Conservation (phyloP, 2,329 filamentous ascomycete species). For the Diaporthe sp. region DNA sequence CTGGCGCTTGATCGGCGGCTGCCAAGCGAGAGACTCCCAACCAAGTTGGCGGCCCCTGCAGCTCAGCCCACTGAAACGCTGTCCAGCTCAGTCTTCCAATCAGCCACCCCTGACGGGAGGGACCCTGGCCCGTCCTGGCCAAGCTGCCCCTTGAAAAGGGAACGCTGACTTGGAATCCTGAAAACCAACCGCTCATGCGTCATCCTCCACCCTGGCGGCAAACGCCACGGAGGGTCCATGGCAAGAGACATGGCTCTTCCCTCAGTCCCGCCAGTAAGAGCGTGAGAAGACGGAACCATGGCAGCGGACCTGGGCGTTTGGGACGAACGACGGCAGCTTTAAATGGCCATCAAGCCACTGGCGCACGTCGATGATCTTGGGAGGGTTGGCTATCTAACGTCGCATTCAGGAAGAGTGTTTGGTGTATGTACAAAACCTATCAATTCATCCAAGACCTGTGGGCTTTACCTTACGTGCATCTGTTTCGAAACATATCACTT, state of each 20-base stretch:
- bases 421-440: not conserved
- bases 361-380: slow-evolving; percentile 19
- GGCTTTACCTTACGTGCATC: not conserved
- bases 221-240: slow-evolving; percentile 24
- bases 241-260: not conserved
- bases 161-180: slow-evolving; percentile 32
- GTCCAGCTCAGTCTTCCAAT: slow-evolving; percentile 18
- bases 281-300: slow-evolving; percentile 25
- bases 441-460: not conserved
- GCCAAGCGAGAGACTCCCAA: slow-evolving; percentile 21
- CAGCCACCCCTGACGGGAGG: not conserved
- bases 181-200: slow-evolving; percentile 36
- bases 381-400: slow-evolving; percentile 16
- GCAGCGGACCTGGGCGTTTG: slow-evolving; percentile 19
- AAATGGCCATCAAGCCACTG: slow-evolving; percentile 33
- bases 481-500: slow-evolving; percentile 10
- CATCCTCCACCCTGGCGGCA: slow-evolving; percentile 32
- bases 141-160: not conserved
- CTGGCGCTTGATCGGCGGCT: slow-evolving; percentile 26
- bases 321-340: slow-evolving; percentile 38
- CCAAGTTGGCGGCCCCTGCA: slow-evolving; percentile 25
- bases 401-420: not conserved
- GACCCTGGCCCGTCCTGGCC: not conserved
- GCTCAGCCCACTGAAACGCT: slow-evolving; percentile 29
- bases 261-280: slow-evolving; percentile 6